These are phyloP conservation scores for Parmelia sp. DNA, from an alignment of 495 filamentous ascomycete genomes.

Conservation along the genomic window DNA sequence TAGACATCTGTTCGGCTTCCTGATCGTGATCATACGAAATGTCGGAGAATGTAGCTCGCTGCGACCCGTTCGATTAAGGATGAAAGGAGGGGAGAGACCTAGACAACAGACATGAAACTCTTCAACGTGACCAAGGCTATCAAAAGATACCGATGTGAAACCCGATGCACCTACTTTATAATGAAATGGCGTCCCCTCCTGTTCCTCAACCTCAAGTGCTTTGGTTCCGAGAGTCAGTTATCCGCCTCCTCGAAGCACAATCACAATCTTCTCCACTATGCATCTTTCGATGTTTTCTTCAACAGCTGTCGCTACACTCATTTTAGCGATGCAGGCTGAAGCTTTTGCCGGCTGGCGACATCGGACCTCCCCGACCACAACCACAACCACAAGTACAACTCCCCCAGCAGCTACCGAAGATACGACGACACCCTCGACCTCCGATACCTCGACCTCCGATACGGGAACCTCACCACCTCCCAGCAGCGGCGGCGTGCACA, in stretches of 20 bases:
- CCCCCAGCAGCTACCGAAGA: neutral
- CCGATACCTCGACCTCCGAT: neutral
- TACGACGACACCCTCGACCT: neutral
- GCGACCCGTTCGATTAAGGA: neutral
- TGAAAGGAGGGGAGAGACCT: neutral
- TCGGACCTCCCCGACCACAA: neutral
- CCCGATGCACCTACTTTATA: neutral
- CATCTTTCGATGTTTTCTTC: neutral
- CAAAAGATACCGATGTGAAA: neutral
- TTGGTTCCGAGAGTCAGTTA: neutral
- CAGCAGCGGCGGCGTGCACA: conserved; percentile 36
- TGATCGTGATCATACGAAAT: neutral
- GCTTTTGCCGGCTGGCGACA: neutral
- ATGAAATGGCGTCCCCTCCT: neutral
- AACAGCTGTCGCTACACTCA: neutral
- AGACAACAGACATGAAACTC: neutral
- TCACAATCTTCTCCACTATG: neutral
- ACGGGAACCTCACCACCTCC: neutral
- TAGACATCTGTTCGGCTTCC: neutral
- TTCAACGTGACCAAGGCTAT: neutral
- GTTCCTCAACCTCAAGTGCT: neutral
- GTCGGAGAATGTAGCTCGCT: neutral
- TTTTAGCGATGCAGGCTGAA: neutral
- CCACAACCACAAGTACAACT: neutral
- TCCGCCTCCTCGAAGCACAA: neutral